Evolutionary conservation across 768 basidiomycete genomes (phyloP).

Genomic region (Mycena amicta): DNA sequence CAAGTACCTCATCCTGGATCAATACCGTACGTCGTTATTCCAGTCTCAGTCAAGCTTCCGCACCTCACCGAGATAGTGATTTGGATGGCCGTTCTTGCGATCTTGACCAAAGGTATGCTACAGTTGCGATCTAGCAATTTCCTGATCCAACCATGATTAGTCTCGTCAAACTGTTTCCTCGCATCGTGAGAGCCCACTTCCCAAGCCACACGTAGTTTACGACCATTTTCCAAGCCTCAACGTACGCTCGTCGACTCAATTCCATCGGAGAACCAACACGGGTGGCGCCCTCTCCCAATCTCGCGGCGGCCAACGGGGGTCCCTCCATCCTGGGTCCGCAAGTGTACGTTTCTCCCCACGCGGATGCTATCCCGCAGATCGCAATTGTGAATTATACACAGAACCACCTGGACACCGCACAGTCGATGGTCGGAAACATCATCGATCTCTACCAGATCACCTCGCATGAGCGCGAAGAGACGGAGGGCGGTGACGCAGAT

Average conservation of each 20-base stretch:
- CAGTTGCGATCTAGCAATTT: background rate
- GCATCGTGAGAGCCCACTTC: conserved; percentile 15
- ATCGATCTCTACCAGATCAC: conserved; percentile 16
- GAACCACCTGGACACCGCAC: background rate
- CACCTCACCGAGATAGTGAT: too few relatives aligned
- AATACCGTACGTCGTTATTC: conserved; percentile 13
- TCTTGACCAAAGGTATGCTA: conserved; percentile 15
- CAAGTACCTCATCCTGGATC: conserved; percentile 19
- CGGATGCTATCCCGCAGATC: too few relatives aligned
- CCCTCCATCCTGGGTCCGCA: background rate
- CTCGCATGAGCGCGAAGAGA: background rate
- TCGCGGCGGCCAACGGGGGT: background rate
- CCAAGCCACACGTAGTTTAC: background rate
- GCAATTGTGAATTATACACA: background rate
- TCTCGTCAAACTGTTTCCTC: conserved; percentile 23
- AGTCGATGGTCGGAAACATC: conserved; percentile 16
- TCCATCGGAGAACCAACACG: background rate
- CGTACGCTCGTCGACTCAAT: conserved; percentile 14
- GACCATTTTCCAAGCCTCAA: conserved; percentile 12
- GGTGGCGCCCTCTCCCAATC: background rate
- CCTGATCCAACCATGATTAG: background rate
- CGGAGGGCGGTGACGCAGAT: background rate
- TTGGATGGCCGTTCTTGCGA: conserved; percentile 20
- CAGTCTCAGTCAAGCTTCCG: background rate
- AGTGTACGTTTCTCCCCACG: conserved; percentile 1